Conservation (phyloP, 2,329 filamentous ascomycete genomes). For the Byssochlamys sp. region DNA sequence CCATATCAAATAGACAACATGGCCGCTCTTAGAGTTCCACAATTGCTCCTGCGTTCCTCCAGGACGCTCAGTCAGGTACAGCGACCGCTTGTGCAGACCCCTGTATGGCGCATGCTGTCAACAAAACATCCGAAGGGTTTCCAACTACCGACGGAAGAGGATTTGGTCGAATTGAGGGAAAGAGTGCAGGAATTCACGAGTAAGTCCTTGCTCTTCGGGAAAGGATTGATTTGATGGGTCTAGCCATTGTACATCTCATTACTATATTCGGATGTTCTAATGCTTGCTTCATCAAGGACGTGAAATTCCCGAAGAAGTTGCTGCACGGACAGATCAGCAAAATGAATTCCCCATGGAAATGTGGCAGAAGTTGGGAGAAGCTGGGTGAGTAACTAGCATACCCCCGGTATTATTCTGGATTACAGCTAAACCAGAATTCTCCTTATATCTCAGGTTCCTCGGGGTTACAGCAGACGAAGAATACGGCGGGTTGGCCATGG, state of each 20-base stretch:
- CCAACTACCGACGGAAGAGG: constrained; percentile 56
- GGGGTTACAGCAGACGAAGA: constrained; percentile 90
- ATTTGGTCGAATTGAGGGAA: constrained; percentile 71
- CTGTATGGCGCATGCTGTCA: constrained; percentile 43
- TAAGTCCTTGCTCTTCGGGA: constrained; percentile 14
- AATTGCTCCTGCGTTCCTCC: constrained; percentile 23
- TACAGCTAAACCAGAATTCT: not conserved
- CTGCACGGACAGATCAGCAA: constrained; percentile 67
- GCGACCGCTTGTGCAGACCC: constrained; percentile 21
- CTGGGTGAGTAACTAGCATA: constrained; percentile 42
- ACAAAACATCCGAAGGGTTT: constrained; percentile 60
- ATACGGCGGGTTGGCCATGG: constrained; percentile 79
- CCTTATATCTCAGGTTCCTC: constrained; percentile 52
- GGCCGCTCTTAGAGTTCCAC: constrained; percentile 23
- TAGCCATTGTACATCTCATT: not conserved
- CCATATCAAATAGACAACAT: constrained; percentile 12
- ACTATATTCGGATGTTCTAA: not conserved
- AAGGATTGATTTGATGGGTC: not conserved
- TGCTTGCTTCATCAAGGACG: constrained; percentile 42
- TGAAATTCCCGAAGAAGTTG: constrained; percentile 76
- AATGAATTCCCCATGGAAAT: constrained; percentile 85
- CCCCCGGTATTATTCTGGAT: not conserved
- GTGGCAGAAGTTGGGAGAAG: constrained; percentile 88
- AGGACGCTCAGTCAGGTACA: constrained; percentile 18
- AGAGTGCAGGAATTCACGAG: constrained; percentile 77